These are phyloP conservation scores for Cynara cardunculus DNA, from an alignment of 129 eudicot genomes.

Conservation along the genomic window DNA sequence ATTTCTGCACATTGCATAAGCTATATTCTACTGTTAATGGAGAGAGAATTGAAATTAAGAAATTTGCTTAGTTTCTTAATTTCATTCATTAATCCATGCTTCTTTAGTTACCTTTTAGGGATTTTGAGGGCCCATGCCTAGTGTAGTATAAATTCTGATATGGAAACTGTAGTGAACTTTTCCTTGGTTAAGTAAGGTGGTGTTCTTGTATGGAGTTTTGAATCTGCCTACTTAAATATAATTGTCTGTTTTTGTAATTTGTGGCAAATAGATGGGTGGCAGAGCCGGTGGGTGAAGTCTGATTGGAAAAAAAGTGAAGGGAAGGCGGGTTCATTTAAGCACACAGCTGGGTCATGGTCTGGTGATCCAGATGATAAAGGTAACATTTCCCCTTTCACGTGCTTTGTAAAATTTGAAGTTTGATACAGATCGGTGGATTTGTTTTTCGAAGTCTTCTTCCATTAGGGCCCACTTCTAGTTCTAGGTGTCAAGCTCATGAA, in stretches of 20 bases:
- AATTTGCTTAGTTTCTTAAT: not conserved
- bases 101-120: not conserved
- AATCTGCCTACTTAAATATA: not conserved
- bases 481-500: constrained; percentile 13
- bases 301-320: constrained; percentile 98
- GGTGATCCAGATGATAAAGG: constrained; percentile 98
- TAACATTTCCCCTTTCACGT: constrained; percentile 15
- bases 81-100: not conserved
- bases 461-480: constrained; percentile 11
- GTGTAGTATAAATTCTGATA: not conserved
- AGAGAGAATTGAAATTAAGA: not conserved
- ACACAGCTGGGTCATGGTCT: constrained; percentile 94
- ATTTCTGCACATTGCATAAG: constrained; percentile 6
- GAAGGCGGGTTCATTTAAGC: constrained; percentile 97
- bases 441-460: not conserved
- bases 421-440: not conserved
- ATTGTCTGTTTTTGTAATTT: constrained; percentile 4
- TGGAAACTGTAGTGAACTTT: not conserved
- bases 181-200: not conserved
- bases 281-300: constrained; percentile 88
- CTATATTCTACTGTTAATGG: not conserved
- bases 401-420: not conserved
- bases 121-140: not conserved
- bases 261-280: constrained; percentile 81
- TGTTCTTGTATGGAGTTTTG: not conserved